These are phyloP conservation scores for Rutstroemia sp. DNA, from an alignment of 2,329 filamentous ascomycete species.

Conservation along the genomic window DNA sequence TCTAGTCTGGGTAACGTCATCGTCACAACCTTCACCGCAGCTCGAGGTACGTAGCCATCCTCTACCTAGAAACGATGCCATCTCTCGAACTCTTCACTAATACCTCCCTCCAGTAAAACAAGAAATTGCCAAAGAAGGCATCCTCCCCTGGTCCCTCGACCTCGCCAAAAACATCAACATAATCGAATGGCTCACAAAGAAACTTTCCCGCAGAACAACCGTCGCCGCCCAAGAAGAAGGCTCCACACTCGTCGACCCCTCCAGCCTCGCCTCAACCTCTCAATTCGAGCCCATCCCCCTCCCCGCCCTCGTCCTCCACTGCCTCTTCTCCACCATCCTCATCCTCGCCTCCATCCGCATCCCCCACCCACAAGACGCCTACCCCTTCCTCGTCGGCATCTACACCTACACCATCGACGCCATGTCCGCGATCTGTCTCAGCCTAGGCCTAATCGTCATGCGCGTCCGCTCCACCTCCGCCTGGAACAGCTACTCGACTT, in stretches of 20 bases:
- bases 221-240: conserved; percentile 20
- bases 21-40: conserved; percentile 48
- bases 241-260: conserved; percentile 20
- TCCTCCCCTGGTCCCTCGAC: conserved; percentile 33
- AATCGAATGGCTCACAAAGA: conserved; percentile 23
- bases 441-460: conserved; percentile 2
- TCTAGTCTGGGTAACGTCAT: conserved; percentile 42
- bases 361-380: conserved; percentile 5
- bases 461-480: background rate
- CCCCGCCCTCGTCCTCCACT: conserved; percentile 20
- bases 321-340: conserved; percentile 12
- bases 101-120: conserved; percentile 40
- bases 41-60: conserved; percentile 27
- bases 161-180: conserved; percentile 40
- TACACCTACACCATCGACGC: conserved; percentile 36
- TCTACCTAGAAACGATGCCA: background rate
- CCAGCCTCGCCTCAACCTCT: background rate
- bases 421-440: conserved; percentile 23
- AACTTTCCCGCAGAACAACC: conserved; percentile 5
- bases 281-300: conserved; percentile 1
- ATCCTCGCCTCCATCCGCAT: conserved; percentile 8
- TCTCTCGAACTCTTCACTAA: background rate
- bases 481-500: background rate
- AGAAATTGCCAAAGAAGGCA: conserved; percentile 52
- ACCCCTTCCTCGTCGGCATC: conserved; percentile 16